These are phyloP conservation scores for Royoungia palumana DNA, from an alignment of 768 basidiomycete genomes.

Conservation along the genomic window DNA sequence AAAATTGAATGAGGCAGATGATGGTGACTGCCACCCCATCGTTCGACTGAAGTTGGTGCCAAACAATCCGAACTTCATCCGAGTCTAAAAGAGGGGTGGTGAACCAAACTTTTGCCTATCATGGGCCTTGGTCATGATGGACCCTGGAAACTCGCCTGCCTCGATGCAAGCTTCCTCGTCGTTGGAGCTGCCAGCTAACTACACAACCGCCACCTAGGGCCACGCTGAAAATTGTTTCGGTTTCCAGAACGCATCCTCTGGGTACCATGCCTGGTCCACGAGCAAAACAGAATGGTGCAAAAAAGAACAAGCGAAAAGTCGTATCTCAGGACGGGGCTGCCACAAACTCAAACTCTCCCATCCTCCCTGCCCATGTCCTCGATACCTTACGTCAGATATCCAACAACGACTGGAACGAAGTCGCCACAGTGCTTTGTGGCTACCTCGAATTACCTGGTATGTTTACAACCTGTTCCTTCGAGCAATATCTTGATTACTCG, in stretches of 20 bases:
- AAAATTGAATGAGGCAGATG: too few species aligned
- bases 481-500: neutral
- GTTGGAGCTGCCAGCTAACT: neutral
- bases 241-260: too few species aligned
- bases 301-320: conserved; percentile 14
- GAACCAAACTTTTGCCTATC: too few species aligned
- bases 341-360: neutral
- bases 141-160: too few species aligned
- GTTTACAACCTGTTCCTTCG: conserved; percentile 3
- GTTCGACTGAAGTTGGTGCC: too few species aligned
- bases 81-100: too few species aligned
- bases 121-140: too few species aligned
- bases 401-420: conserved; percentile 41
- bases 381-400: conserved; percentile 17
- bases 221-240: too few species aligned
- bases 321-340: neutral
- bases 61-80: too few species aligned
- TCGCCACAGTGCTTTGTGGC: conserved; percentile 45
- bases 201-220: too few species aligned
- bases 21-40: too few species aligned
- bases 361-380: conserved; percentile 3
- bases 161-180: too few species aligned
- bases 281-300: conserved; percentile 16
- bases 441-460: conserved; percentile 51
- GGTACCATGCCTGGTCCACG: conserved; percentile 23